phyloP scores from a whole-genome alignment of 371 early-diverging fungal genomes.

The Mortierella sp. region DNA sequence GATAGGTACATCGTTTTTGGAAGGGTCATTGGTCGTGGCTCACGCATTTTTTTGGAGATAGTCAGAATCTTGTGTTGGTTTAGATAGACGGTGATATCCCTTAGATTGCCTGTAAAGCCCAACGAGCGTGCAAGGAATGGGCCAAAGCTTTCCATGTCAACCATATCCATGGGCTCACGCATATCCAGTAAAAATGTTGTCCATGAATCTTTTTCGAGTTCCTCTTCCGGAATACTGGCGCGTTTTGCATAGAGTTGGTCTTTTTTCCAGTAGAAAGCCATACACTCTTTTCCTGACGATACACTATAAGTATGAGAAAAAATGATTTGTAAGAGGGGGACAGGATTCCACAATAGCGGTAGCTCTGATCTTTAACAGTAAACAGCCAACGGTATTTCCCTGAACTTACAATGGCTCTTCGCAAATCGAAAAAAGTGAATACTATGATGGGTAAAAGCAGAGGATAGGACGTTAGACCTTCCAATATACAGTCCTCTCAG shows the following conservation, averaged over 20 bases:
- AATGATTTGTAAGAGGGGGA: too few species aligned
- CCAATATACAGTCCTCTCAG: too few species aligned
- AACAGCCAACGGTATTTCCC: not conserved
- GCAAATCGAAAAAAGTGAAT: slow-evolving; percentile 87
- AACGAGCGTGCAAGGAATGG: slow-evolving; percentile 86
- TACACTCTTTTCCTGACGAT: slow-evolving; percentile 77
- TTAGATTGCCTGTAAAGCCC: slow-evolving; percentile 84
- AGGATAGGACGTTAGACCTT: too few species aligned
- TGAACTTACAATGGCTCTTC: slow-evolving; percentile 86
- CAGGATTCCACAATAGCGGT: not conserved
- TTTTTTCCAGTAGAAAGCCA: slow-evolving; percentile 92
- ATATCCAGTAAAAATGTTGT: slow-evolving; percentile 82
- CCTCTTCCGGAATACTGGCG: slow-evolving; percentile 64
- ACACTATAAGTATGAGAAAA: slow-evolving; percentile 54
- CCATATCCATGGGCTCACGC: slow-evolving; percentile 81
- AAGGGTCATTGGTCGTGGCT: slow-evolving; percentile 71
- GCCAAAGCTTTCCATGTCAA: slow-evolving; percentile 77
- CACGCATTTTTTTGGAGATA: slow-evolving; percentile 72
- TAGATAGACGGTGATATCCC: slow-evolving; percentile 71
- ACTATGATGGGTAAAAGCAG: slow-evolving; percentile 32
- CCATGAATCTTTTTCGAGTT: slow-evolving; percentile 59
- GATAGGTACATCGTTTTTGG: slow-evolving; percentile 56
- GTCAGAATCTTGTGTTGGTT: slow-evolving; percentile 69
- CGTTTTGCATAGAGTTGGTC: slow-evolving; percentile 88
- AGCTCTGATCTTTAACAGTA: not conserved